Evolutionary conservation across 1,139 yeast genomes (phyloP), one percentile per base, ranked within the genome.

Genomic region (Candida neerlandica): DNA sequence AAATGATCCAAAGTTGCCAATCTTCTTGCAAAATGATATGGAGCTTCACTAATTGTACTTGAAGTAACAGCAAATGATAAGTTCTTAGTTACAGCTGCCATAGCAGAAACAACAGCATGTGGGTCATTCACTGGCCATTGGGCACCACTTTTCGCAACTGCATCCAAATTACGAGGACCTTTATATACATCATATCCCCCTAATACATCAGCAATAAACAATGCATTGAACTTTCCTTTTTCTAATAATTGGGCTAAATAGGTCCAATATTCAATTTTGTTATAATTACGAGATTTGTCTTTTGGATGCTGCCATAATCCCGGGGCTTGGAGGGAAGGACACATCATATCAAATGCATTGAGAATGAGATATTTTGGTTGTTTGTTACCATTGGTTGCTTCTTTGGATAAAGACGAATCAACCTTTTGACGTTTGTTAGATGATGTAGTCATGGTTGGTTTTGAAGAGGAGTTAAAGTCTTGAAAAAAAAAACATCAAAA

Each of bases 191-290:
- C 77, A 54, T 70, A 73, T 2, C 69, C 67, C 3, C 78, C 80
- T 35, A 75, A 59, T 3, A 72, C 73, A 60, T 77, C 81, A 34
- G 80, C 81, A 51, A 77, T 61, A 55, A 77, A 77, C 15, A 76
- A 55, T 1, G 73, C 72, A 52, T 73, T 73, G 49, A 77, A 63
- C 54, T 75, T 71, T 4, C 80, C 81, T 45, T 63, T 64, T 55
- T 77, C 81, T 41, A 77, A 66, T 21, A 70, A 50, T 52, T 73
- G 66, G 5, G 80, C 81, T 15, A 76, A 55, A 43, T 75, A 65
- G 12, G 67, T 68, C 81, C 81, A 77, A 58, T 74, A 72, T 44
- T 73, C 73, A 33, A 77, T 65, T 46, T 70, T 68, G 45, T 66
- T 66, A 52, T 70, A 73, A 27, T 58, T 55, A 7, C 64, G 54